A percentile compares a stretch with the other conserved stretches of the same genome.
phyloP scores from a whole-genome alignment of 176 grass and related monocot genomes.

The Dactylis glomerata region DNA sequence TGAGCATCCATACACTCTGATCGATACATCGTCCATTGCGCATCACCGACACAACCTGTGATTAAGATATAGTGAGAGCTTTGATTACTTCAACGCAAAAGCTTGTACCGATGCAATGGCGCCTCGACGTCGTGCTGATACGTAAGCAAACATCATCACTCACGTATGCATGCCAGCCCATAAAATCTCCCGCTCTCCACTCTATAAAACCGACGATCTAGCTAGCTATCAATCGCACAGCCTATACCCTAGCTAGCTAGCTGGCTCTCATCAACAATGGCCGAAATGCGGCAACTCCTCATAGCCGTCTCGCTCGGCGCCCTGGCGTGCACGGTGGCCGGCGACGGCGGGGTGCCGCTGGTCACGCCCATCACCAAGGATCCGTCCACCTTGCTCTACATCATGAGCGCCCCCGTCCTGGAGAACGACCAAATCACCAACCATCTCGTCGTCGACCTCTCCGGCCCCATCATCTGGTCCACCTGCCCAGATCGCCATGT shows the following conservation, averaged over 20 bases:
- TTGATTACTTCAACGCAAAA: neutral
- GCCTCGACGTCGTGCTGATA: slow-evolving; percentile 5
- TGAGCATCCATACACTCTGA: no score
- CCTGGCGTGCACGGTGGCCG: neutral
- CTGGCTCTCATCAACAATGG: neutral
- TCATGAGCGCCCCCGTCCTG: neutral
- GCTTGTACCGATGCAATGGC: neutral
- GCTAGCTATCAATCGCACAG: neutral
- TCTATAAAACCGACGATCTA: neutral
- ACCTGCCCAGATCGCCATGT: neutral
- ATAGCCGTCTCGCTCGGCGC: neutral
- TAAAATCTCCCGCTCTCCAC: neutral
- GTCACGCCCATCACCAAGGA: slow-evolving; percentile 46
- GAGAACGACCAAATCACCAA: neutral
- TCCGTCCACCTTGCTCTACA: slow-evolving; percentile 30
- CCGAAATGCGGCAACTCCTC: neutral
- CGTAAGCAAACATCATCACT: neutral
- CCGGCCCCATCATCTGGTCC: slow-evolving; percentile 44
- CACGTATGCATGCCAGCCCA: neutral
- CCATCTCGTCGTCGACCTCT: slow-evolving; percentile 50
- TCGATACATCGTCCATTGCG: no score
- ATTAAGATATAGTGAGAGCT: neutral
- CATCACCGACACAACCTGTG: no score
- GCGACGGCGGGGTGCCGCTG: neutral
- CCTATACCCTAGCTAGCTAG: neutral